Evolutionary conservation across 768 basidiomycete species (phyloP), one percentile per base, ranked within the genome.

Genomic region (Tricholoma hemisulphureum): DNA sequence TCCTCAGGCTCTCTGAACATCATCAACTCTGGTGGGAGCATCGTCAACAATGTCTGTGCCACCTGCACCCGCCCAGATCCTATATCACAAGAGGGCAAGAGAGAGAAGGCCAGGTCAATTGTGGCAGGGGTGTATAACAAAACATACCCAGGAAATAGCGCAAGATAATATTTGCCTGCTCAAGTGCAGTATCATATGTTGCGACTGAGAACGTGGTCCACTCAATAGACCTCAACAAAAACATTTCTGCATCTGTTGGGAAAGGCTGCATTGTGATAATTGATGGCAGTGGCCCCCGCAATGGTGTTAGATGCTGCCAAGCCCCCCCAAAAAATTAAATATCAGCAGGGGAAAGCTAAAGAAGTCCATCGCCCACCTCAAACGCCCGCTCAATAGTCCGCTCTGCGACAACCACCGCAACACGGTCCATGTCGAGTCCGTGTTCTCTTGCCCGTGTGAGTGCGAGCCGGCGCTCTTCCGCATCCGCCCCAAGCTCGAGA

Each of bases 81-180:
- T 93, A 61, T 10, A n/a, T n/a, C n/a, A n/a, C n/a, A n/a, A n/a
- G n/a, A n/a, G n/a, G n/a, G n/a, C n/a, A n/a, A n/a, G n/a, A n/a
- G n/a, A n/a, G n/a, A n/a, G n/a, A n/a, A n/a, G n/a, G n/a, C n/a
- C n/a, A n/a, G n/a, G n/a, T n/a, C n/a, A n/a, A n/a, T n/a, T n/a
- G n/a, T n/a, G n/a, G n/a, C n/a, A n/a, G n/a, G n/a, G n/a, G n/a
- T n/a, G n/a, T n/a, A n/a, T n/a, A n/a, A n/a, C n/a, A n/a, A n/a
- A n/a, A 43, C 85, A 28, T 67, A 95, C 95, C 86, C 21, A 98
- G 82, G 78, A 97, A 92, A 68, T 93, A 94, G 14, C 95, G 86
- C 56, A 94, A 68, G 58, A 97, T 89, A 37, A 90, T 87, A 57
- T 95, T 95, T 1, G 92, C 87, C 65, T 95, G 92, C 65, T 90